phyloP scores from a whole-genome alignment of 2,329 filamentous ascomycete genomes.

The Cladosporium sp. region DNA sequence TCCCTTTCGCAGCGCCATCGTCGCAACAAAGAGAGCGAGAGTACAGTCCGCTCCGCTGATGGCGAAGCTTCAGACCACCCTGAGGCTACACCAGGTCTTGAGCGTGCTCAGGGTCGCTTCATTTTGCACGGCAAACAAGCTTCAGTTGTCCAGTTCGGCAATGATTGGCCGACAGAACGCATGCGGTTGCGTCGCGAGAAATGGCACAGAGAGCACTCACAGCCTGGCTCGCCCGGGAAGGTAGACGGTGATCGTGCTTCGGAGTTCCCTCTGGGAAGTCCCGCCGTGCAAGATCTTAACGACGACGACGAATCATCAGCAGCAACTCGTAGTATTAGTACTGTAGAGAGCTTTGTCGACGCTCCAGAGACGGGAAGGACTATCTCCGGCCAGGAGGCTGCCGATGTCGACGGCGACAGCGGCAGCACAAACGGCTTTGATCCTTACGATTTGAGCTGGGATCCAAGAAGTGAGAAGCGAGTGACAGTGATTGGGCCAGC shows the following conservation, averaged over 20 bases:
- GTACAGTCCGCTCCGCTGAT: constrained; percentile 47
- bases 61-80: constrained; percentile 36
- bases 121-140: constrained; percentile 98
- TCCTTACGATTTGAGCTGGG: constrained; percentile 10
- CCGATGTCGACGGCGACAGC: neutral
- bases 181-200: constrained; percentile 30
- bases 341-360: constrained; percentile 15
- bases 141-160: constrained; percentile 91
- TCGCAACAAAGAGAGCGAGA: constrained; percentile 73
- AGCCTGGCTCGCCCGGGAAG: neutral
- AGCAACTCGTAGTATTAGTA: neutral
- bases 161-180: constrained; percentile 68
- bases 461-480: constrained; percentile 13
- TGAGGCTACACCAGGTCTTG: constrained; percentile 62
- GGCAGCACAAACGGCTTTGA: constrained; percentile 5
- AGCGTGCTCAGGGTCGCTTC: constrained; percentile 80
- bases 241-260: neutral
- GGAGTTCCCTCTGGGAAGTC: neutral
- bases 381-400: neutral
- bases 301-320: constrained; percentile 22
- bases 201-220: constrained; percentile 17
- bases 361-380: constrained; percentile 20
- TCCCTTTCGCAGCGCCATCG: constrained; percentile 47
- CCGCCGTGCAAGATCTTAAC: constrained; percentile 13
- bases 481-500: constrained; percentile 18